phyloP scores from a whole-genome alignment of 169 alveolate species.

The Plasmodium chabaudi region DNA sequence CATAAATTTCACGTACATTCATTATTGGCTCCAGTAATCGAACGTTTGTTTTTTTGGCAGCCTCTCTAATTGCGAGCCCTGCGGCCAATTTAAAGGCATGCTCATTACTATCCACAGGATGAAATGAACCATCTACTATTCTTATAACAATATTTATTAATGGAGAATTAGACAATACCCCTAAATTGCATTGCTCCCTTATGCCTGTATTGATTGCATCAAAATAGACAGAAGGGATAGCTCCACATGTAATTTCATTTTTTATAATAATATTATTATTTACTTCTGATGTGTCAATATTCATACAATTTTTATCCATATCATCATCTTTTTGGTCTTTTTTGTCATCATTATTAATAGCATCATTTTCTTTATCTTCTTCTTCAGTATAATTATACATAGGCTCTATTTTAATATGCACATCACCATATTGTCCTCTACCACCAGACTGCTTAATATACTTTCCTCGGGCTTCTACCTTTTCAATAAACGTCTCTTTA shows the following conservation, averaged over 20 bases:
- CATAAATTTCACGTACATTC: slow-evolving; percentile 80
- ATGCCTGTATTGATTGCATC: slow-evolving; percentile 89
- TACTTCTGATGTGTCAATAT: slow-evolving; percentile 73
- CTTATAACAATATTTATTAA: slow-evolving; percentile 86
- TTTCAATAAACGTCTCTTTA: slow-evolving; percentile 86
- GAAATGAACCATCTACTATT: slow-evolving; percentile 89
- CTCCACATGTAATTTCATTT: slow-evolving; percentile 89
- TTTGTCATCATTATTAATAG: not conserved
- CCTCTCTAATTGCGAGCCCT: slow-evolving; percentile 87
- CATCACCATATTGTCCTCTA: slow-evolving; percentile 92
- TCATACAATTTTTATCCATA: slow-evolving; percentile 45
- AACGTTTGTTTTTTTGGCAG: slow-evolving; percentile 85
- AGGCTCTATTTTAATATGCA: slow-evolving; percentile 87
- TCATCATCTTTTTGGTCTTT: not conserved
- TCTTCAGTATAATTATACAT: slow-evolving; percentile 86
- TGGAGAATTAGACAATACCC: slow-evolving; percentile 88
- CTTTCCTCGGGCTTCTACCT: slow-evolving; percentile 85
- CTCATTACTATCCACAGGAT: slow-evolving; percentile 91
- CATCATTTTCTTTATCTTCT: slow-evolving; percentile 50
- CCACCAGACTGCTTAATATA: slow-evolving; percentile 92
- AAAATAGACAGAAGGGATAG: slow-evolving; percentile 88
- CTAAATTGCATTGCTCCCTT: slow-evolving; percentile 84
- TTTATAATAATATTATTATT: slow-evolving; percentile 79
- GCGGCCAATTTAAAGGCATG: slow-evolving; percentile 92
- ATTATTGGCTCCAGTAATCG: slow-evolving; percentile 92